Evolutionary conservation across 2,329 filamentous ascomycete species (phyloP), one percentile per base, ranked within the genome.

Genomic region (Lasiodiplodia sp.): DNA sequence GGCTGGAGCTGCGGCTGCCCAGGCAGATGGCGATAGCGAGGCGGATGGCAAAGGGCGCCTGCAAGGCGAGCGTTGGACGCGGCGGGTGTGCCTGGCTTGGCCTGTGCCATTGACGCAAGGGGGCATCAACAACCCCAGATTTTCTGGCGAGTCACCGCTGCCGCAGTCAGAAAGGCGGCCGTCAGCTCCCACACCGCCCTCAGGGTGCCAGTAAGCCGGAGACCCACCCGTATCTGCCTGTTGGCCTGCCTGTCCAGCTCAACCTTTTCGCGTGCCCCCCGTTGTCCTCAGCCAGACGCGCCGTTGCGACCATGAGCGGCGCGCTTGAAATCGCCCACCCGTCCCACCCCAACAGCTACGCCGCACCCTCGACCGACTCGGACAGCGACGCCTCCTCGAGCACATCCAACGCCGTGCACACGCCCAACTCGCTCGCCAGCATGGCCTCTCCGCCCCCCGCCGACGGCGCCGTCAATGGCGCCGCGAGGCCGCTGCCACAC

Each of bases 31-130:
- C 11, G 31, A 31, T 7, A 8, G 55, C 5, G 56, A 37, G 56
- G 53, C 18, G 56, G 21, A 28, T 14, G 12, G 16, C 12, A 7
- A 1, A n/a, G n/a, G 11, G 53, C 8, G 31, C 14, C 23, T 64
- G 60, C 60, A 64, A 38, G 60, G 60, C 44, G n/a, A 21, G 47
- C 11, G 58, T 37, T 37, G 58, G 25, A 7, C 8, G n/a, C 18
- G n/a, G 23, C n/a, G 34, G 28, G 14, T 62, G 66, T 68, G 53
- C 66, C 66, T 68, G 55, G 31, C 66, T 55, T 66, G 63, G 62
- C 47, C 51, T 65, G 47, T 38, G 66, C 47, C 57, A 57, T 49
- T 38, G 44, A 44, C 56, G 44, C 60, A 64, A 49, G 28, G 28
- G 28, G 34, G 8, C 31, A 34, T 34, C 31, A 21, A 25, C 52